Base-by-base conservation (phyloP, 176 grass and related monocot genomes). In the Triticum turgidum region DNA sequence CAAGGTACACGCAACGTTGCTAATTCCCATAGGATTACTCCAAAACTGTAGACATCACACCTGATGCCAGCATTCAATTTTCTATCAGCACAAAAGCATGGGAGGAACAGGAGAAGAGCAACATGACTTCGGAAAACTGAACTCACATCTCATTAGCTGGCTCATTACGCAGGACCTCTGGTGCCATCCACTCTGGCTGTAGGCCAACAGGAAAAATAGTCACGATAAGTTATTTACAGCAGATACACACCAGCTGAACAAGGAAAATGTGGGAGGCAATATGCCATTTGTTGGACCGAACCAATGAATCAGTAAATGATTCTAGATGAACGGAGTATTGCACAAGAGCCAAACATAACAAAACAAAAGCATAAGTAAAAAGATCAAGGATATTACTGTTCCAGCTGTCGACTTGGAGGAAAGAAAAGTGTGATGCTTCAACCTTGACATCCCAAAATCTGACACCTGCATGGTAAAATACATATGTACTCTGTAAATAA, bases 131-230 rank as follows among this genome's bases (percentile, higher is more conserved):
- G 18, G 73, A 76, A 54, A 84, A 81, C 15, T 80, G 6, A 80
- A 82, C 93, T 98, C 84, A 99, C 97, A 96, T 96, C 79, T 99
- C 97, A 30, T 96, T 93, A 47, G 92, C 91, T 85, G 92, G 97
- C 69, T 99, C 97, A 78, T 99, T 99, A 47, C 94, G 88, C 73
- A 99, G 80, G 45, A 96, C 97, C 87, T 98, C 97, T 24, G 97
- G 97, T 84, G 97, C 97, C 97, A 98, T 98, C 94, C 97, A 98
- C 87, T 99, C 97, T 4, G 97, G 97, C 97, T 99, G 92, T 83
- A 88, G 22, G n/a, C 37, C 77, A 84, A 83, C 73, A 92, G 18
- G 6, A 83, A 65, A 88, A 41, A 89, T 5, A 54, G 29, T 65
- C 65, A 52, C 73, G 10, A 58, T 21, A 10, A 29, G 38, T 72